Evolutionary conservation across 139 green algal species (phyloP), one percentile per base, ranked within the genome.

Genomic region (Chlorella sp.): DNA sequence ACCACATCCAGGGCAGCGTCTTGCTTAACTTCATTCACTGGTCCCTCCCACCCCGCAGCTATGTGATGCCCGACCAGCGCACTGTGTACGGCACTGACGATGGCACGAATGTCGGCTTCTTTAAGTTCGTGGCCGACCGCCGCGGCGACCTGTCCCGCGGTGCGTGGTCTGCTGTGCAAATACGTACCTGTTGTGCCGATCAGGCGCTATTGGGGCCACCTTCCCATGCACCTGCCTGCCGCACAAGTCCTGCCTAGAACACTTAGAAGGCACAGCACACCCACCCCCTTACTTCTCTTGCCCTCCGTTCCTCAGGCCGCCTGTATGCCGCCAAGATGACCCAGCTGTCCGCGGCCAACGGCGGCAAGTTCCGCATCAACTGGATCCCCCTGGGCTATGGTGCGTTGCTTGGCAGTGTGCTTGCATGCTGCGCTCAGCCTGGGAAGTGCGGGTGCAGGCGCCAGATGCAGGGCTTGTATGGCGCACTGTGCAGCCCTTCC

Each of bases 71-170:
- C 28, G 39, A 60, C 71, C 15, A 36, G 26, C 71, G 71, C 71
- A 60, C 71, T 15, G 71, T 60, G 41, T 60, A 60, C 71, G 71
- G 34, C 71, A 60, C 69, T 0, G 69, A 75, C 13, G 69, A 75
- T 39, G 69, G 69, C 69, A 75, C 69, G 20, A 75, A 75, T 36
- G 69, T 78, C 41, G 41, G 71, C 41, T 78, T 60, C 71, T 63
- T 60, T 41, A 57, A 34, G 39, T 78, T 60, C 4, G 41, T 78
- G 23, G 71, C 71, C 7, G 71, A 78, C 41, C 30, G 44, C 39
- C 39, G 21, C 41, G 23, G 71, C 44, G 71, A 78, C 71, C 28
- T 78, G 39, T 78, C 41, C 71, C 36, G 34, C 36, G 69, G 68
- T 74, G 68, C 41, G 68, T 60, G 51, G 13, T n/a, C n/a, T n/a